These are phyloP conservation scores for Phragmites australis DNA, from an alignment of 176 grass and related monocot species.

Conservation along the genomic window DNA sequence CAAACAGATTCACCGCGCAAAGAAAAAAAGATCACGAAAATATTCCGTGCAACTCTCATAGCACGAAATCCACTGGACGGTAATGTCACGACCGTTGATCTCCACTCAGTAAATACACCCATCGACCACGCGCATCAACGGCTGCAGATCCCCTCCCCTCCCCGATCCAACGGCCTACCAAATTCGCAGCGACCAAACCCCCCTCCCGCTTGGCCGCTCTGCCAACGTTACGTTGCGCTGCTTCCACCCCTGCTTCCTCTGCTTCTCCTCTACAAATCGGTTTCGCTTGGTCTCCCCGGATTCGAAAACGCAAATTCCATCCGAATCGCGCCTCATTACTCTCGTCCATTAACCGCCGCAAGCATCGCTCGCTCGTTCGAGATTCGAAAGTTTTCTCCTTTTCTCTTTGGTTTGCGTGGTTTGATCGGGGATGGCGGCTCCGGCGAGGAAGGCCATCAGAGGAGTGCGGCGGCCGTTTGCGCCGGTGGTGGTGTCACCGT, in stretches of 20 bases:
- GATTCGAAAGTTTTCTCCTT: not conserved
- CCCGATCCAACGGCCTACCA: slow-evolving; percentile 26
- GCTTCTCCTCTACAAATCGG: slow-evolving; percentile 35
- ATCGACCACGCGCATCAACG: slow-evolving; percentile 1
- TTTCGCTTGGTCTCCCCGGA: not conserved
- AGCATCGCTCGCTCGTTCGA: not conserved
- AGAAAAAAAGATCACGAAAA: not conserved
- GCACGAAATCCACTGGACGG: not conserved
- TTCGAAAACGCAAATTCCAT: slow-evolving; percentile 33
- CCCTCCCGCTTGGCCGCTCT: slow-evolving; percentile 9
- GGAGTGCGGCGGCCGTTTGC: slow-evolving; percentile 36
- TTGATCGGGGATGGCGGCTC: slow-evolving; percentile 26
- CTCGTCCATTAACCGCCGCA: slow-evolving; percentile 27
- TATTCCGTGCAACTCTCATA: not conserved
- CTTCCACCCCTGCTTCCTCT: not conserved
- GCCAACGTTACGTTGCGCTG: not conserved
- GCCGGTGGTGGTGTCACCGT: slow-evolving; percentile 7
- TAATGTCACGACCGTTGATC: not conserved
- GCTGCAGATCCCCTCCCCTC: not conserved
- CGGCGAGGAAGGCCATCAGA: slow-evolving; percentile 15
- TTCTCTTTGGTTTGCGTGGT: not conserved
- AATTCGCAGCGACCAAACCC: not conserved
- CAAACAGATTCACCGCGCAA: not conserved
- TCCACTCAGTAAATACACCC: slow-evolving; percentile 1
- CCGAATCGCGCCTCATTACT: slow-evolving; percentile 1